Base-by-base conservation (phyloP, 2,329 filamentous ascomycete species). In the Botrytis medusae region DNA sequence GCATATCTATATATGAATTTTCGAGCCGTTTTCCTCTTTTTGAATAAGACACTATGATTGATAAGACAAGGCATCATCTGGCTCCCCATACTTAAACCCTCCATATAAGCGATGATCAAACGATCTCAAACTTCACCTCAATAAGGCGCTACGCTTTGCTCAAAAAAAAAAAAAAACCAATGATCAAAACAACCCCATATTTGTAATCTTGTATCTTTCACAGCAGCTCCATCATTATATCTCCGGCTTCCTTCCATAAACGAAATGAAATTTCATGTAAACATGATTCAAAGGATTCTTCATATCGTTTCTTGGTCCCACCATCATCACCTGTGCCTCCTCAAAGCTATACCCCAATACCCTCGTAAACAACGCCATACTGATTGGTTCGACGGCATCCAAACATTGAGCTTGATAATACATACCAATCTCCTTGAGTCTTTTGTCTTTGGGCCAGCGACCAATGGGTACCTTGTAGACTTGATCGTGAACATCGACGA, bases 181-280 rank as follows among this genome's bases (percentile, higher is more conserved):
- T 4, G 12, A 32, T 29, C 6, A 12, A 51, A n/a, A 37, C 25
- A 40, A 29, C 25, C 34, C 64, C 64, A 14, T 68, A 40, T 54
- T 22, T 54, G 8, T 4, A 54, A 29, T 7, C 2, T 37, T 4
- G 4, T 40, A n/a, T 10, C 40, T 18, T 68, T 22, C 40, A 54
- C 22, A 29, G 16, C 7, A n/a, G 44, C 16, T 20, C 4, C 8
- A 22, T 6, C 25, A 29, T 68, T 25, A 68, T 14, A 40, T 1
- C 10, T 68, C 65, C 29, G 70, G 70, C 44, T 72, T 72, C 37
- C 70, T 72, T 44, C 70, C 70, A 48, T 72, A 88, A 16, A 87
- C 81, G 69, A 88, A 83, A 77, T 87, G 84, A 76, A 88, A 82
- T 22, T 86, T 86, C 87, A 88, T 88, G 74, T 87, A 87, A 84